Conservation (phyloP, 2,329 filamentous ascomycete genomes). For the Microsporum audouinii region DNA sequence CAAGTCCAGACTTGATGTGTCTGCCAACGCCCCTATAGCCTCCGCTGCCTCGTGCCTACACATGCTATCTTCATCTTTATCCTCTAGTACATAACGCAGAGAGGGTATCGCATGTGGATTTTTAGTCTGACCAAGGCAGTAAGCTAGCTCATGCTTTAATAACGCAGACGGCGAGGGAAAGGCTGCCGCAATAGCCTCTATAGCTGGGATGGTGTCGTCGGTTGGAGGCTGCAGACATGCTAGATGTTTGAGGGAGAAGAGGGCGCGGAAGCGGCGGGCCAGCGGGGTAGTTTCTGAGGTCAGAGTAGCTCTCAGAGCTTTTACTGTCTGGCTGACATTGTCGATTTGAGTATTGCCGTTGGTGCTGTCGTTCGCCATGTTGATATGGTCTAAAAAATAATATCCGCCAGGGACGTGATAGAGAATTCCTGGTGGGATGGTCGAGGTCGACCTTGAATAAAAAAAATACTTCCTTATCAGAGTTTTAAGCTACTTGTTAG, state of each 20-base stretch:
- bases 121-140: constrained; percentile 85
- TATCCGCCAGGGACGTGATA: not conserved
- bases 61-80: constrained; percentile 82
- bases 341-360: not conserved
- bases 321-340: constrained; percentile 22
- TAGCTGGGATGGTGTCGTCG: constrained; percentile 49
- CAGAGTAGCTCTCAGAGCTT: constrained; percentile 55
- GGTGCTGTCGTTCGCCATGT: not conserved
- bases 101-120: constrained; percentile 63
- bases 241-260: constrained; percentile 94
- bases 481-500: not conserved
- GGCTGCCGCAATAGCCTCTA: constrained; percentile 74
- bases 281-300: constrained; percentile 71
- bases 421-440: not conserved
- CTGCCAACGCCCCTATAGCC: constrained; percentile 77
- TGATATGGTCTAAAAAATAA: not conserved
- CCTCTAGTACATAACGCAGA: constrained; percentile 60
- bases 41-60: constrained; percentile 94
- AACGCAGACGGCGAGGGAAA: constrained; percentile 78
- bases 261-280: constrained; percentile 80
- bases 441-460: not conserved
- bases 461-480: not conserved
- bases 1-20: constrained; percentile 60
- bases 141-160: constrained; percentile 92
- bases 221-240: constrained; percentile 55